These are phyloP conservation scores for Fraxinus platypoda DNA, from an alignment of 305 asterid species.

Conservation along the genomic window DNA sequence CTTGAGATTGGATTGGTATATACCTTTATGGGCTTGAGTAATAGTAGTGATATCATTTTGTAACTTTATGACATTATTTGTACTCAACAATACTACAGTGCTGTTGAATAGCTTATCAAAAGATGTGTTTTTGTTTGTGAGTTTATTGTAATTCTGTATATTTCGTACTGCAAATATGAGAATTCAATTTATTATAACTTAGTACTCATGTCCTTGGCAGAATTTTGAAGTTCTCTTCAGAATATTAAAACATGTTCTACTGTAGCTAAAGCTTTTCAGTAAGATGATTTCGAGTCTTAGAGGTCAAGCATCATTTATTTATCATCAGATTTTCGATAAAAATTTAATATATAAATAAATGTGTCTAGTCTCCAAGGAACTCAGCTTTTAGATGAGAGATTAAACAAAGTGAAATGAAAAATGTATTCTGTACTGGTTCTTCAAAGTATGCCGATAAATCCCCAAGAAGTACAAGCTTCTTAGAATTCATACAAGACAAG, in stretches of 20 bases:
- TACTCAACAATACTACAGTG: neutral
- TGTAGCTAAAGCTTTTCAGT: neutral
- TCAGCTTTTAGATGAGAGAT: neutral
- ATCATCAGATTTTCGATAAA: no score
- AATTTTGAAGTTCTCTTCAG: neutral
- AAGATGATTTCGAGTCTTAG: neutral
- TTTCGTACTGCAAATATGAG: neutral
- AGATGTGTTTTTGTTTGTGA: neutral
- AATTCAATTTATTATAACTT: neutral
- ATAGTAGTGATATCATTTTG: neutral
- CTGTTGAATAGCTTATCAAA: neutral
- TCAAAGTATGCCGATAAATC: neutral
- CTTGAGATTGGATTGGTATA: neutral
- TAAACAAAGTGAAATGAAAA: neutral
- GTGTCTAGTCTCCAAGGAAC: neutral
- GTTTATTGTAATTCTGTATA: neutral
- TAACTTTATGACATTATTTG: neutral
- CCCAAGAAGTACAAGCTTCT: neutral
- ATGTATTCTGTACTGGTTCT: neutral
- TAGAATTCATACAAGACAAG: neutral
- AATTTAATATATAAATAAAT: no score
- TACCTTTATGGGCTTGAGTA: neutral
- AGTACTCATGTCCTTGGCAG: neutral
- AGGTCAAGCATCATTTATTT: neutral
- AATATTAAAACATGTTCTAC: neutral